phyloP scores from a whole-genome alignment of 2,329 filamentous ascomycete species.

The Fusarium nodosum region DNA sequence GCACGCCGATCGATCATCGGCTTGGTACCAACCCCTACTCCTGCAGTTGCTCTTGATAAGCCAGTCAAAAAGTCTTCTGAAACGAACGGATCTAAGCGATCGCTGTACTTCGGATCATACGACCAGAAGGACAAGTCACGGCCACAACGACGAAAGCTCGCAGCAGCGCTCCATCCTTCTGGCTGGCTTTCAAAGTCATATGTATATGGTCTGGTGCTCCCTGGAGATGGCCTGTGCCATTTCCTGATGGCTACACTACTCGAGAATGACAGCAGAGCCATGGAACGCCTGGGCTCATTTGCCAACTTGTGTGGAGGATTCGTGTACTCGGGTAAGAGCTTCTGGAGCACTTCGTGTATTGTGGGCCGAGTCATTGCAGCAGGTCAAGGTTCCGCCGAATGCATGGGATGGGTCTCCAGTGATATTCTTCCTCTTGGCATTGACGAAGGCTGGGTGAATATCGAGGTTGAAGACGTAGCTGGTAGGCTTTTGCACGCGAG shows the following conservation, averaged over 20 bases:
- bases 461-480: constrained; percentile 67
- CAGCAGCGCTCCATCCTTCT: constrained; percentile 68
- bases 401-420: constrained; percentile 77
- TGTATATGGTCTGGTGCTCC: constrained; percentile 73
- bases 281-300: constrained; percentile 69
- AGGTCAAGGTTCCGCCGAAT: constrained; percentile 71
- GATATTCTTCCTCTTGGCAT: constrained; percentile 67
- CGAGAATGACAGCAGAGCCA: constrained; percentile 73
- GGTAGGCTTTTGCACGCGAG: constrained; percentile 56
- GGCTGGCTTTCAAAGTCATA: constrained; percentile 79
- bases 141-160: constrained; percentile 66
- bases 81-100: constrained; percentile 55
- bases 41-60: constrained; percentile 30
- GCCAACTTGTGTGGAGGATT: constrained; percentile 76
- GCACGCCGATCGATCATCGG: constrained; percentile 58
- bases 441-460: constrained; percentile 70
- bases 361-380: constrained; percentile 75
- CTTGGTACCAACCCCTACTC: constrained; percentile 49
- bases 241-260: constrained; percentile 75
- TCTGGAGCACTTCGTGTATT: constrained; percentile 77
- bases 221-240: constrained; percentile 73
- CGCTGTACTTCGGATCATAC: constrained; percentile 64
- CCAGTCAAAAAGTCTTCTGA: constrained; percentile 53
- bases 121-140: constrained; percentile 54
- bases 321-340: constrained; percentile 73